A percentile compares a stretch with the other conserved stretches of the same genome.
phyloP scores from a whole-genome alignment of 768 basidiomycete genomes.

The Amanita pseudoporphyria region DNA sequence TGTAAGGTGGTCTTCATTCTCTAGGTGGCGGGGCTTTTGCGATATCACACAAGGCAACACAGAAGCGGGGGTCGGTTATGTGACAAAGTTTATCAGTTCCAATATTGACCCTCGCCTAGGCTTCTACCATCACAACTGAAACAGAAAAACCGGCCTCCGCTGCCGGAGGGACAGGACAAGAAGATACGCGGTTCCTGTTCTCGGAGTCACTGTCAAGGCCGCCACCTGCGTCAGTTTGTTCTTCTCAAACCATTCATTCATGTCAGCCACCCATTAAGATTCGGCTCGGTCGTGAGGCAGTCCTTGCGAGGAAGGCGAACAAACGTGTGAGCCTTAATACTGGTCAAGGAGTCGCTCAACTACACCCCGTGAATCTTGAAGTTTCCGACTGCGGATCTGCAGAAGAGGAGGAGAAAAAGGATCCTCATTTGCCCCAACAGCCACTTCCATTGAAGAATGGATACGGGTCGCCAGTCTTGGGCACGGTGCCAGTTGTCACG shows the following conservation, averaged over 20 bases:
- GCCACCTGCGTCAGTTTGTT: not conserved
- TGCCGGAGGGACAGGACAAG: not conserved
- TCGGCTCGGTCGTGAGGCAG: not conserved
- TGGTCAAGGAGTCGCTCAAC: not conserved
- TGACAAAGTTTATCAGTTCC: not conserved
- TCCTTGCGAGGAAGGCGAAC: not conserved
- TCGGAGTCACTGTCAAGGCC: not conserved
- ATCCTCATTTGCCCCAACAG: not conserved
- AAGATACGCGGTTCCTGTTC: not conserved
- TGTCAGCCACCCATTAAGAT: not conserved
- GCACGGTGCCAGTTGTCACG: not conserved
- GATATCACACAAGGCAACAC: no score
- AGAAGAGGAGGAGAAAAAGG: not conserved
- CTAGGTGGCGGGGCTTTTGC: not conserved
- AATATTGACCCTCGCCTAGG: not conserved
- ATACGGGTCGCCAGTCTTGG: constrained; percentile 1
- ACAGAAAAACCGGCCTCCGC: not conserved
- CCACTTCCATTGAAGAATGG: constrained; percentile 2
- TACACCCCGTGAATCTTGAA: not conserved
- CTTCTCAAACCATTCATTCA: not conserved
- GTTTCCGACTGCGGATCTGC: not conserved
- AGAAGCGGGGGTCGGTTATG: not conserved
- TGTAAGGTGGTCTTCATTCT: constrained; percentile 1
- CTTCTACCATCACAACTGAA: not conserved
- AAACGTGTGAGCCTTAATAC: not conserved